phyloP scores from a whole-genome alignment of 768 basidiomycete genomes.

The Phanerochaete sordida region DNA sequence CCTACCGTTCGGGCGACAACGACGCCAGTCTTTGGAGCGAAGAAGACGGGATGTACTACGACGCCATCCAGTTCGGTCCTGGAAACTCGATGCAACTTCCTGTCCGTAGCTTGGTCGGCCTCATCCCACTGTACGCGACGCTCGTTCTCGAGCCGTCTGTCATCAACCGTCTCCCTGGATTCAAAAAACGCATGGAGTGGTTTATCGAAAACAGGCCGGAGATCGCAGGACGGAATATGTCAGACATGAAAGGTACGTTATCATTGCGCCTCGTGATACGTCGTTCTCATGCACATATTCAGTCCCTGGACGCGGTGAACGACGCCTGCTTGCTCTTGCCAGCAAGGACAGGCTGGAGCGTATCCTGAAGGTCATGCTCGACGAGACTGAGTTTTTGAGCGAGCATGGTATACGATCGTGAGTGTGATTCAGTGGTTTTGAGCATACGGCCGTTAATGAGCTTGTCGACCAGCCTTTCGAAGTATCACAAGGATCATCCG shows the following conservation, averaged over 20 bases:
- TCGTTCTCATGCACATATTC: not conserved
- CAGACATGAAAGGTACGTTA: slow-evolving; percentile 82
- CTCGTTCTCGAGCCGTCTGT: slow-evolving; percentile 88
- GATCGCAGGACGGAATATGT: slow-evolving; percentile 88
- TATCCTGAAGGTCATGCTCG: slow-evolving; percentile 94
- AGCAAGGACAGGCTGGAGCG: slow-evolving; percentile 86
- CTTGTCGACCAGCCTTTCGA: slow-evolving; percentile 61
- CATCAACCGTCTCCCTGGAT: slow-evolving; percentile 91
- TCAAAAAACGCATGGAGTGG: slow-evolving; percentile 99
- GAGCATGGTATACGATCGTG: slow-evolving; percentile 96
- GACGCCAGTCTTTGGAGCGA: slow-evolving; percentile 93
- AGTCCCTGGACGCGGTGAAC: slow-evolving; percentile 75
- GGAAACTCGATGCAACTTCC: slow-evolving; percentile 87
- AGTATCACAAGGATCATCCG: slow-evolving; percentile 85
- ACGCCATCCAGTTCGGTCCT: slow-evolving; percentile 87
- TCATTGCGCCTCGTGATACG: not conserved
- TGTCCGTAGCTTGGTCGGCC: slow-evolving; percentile 91
- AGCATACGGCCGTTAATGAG: not conserved
- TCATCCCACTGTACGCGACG: slow-evolving; percentile 95
- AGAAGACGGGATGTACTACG: slow-evolving; percentile 97
- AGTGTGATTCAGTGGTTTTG: too few relatives aligned
- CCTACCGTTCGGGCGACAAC: slow-evolving; percentile 75
- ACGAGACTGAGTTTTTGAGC: slow-evolving; percentile 95
- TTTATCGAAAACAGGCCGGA: slow-evolving; percentile 92
- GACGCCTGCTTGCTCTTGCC: slow-evolving; percentile 84